Percentiles rank a stretch among this genome's conserved stretches.
These are phyloP conservation scores for Nemania bipapillata DNA, from an alignment of 2,329 filamentous ascomycete species.

Conservation along the genomic window DNA sequence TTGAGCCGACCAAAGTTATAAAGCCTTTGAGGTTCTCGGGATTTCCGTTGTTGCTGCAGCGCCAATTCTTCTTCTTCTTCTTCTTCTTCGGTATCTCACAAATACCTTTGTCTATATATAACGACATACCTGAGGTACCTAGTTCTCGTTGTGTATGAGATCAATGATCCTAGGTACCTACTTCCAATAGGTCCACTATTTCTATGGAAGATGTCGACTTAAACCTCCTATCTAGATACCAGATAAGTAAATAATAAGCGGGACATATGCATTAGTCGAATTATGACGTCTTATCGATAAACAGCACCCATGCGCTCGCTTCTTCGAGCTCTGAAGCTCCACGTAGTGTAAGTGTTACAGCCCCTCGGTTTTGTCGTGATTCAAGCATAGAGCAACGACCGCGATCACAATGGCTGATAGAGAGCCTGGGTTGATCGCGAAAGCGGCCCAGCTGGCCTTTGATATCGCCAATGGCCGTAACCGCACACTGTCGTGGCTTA, in stretches of 20 bases:
- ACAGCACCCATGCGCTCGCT: neutral
- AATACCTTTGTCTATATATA: neutral
- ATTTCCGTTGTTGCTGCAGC: neutral
- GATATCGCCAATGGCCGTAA: constrained; percentile 63
- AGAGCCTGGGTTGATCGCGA: constrained; percentile 41
- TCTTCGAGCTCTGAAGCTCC: constrained; percentile 11
- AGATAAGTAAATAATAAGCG: neutral
- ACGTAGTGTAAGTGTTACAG: constrained; percentile 28
- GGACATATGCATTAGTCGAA: constrained; percentile 6
- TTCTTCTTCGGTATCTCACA: neutral
- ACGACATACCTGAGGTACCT: neutral
- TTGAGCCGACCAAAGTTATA: constrained; percentile 46
- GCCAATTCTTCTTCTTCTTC: neutral
- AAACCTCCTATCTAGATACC: neutral
- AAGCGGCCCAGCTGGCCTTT: constrained; percentile 50
- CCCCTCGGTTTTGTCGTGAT: constrained; percentile 23
- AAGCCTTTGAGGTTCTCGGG: neutral
- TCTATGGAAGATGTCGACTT: too few relatives aligned
- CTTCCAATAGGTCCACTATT: too few relatives aligned
- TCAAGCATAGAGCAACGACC: constrained; percentile 2
- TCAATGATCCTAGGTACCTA: too few relatives aligned
- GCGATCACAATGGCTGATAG: constrained; percentile 42
- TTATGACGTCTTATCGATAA: constrained; percentile 33
- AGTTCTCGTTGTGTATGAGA: too few relatives aligned
- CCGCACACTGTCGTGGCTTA: constrained; percentile 58